These are phyloP conservation scores for Penicillium cinerascens DNA, from an alignment of 495 filamentous ascomycete genomes.

Conservation along the genomic window DNA sequence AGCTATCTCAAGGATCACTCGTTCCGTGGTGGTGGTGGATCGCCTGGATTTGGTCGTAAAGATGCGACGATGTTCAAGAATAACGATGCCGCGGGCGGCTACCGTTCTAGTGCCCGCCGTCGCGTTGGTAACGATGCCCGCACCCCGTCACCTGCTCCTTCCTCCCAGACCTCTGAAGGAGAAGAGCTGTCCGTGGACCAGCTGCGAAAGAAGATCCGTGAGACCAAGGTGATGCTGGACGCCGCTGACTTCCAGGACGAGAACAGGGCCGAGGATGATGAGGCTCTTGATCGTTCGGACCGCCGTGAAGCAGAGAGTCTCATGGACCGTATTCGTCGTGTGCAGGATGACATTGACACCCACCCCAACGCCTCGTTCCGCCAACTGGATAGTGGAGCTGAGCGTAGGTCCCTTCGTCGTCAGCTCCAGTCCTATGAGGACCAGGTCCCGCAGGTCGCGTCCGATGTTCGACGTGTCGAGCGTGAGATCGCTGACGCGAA, in stretches of 20 bases:
- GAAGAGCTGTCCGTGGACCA: constrained; percentile 87
- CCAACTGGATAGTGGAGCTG: constrained; percentile 76
- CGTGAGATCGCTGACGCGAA: constrained; percentile 88
- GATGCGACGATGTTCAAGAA: constrained; percentile 97
- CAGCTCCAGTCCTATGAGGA: constrained; percentile 87
- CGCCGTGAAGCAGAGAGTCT: constrained; percentile 90
- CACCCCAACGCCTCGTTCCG: constrained; percentile 77
- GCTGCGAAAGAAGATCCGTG: constrained; percentile 85
- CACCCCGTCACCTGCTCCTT: constrained; percentile 69
- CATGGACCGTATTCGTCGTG: constrained; percentile 84
- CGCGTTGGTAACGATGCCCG: constrained; percentile 68
- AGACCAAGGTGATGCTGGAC: constrained; percentile 94
- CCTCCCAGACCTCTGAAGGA: constrained; percentile 65
- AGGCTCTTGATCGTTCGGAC: constrained; percentile 85
- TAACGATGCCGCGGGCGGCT: constrained; percentile 81
- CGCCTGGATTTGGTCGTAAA: constrained; percentile 57
- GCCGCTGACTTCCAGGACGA: constrained; percentile 97
- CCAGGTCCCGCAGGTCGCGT: constrained; percentile 86
- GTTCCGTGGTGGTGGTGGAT: constrained; percentile 59
- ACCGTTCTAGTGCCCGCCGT: constrained; percentile 89
- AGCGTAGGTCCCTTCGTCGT: constrained; percentile 78
- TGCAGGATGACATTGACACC: constrained; percentile 94
- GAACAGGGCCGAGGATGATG: constrained; percentile 83
- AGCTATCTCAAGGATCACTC: constrained; percentile 96
- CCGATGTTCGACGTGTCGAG: constrained; percentile 85